phyloP scores from a whole-genome alignment of 495 filamentous ascomycete species.

The Aspergillus wentii region DNA sequence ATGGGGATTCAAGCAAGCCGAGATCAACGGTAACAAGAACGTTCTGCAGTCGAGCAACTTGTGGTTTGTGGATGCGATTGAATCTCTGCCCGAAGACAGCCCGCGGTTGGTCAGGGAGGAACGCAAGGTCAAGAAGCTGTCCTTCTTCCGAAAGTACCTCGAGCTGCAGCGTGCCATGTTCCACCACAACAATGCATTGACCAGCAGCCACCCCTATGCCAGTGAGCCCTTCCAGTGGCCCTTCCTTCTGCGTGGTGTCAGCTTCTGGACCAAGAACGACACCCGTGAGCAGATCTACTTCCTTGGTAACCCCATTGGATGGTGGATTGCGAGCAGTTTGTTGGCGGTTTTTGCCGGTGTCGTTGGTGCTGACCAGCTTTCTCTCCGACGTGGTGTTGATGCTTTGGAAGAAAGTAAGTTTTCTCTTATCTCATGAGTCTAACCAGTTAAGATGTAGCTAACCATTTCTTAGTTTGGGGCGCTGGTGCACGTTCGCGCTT shows the following conservation, averaged over 20 bases:
- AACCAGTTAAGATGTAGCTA: too few relatives aligned
- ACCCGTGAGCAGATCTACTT: conserved; percentile 98
- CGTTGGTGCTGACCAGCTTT: conserved; percentile 87
- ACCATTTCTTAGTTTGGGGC: conserved; percentile 37
- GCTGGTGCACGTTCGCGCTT: conserved; percentile 83
- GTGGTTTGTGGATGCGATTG: conserved; percentile 90
- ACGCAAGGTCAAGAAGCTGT: conserved; percentile 70
- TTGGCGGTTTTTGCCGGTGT: conserved; percentile 93
- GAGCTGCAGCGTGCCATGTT: conserved; percentile 98
- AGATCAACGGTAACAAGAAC: conserved; percentile 99
- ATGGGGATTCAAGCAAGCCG: conserved; percentile 94
- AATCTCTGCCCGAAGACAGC: conserved; percentile 64
- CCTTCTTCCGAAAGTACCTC: conserved; percentile 92
- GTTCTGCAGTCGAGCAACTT: conserved; percentile 82
- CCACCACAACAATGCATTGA: conserved; percentile 97
- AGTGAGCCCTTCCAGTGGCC: conserved; percentile 97
- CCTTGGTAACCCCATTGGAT: conserved; percentile 92
- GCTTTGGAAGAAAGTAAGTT: conserved; percentile 88
- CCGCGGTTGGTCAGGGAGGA: conserved; percentile 66
- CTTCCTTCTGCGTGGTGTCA: conserved; percentile 91
- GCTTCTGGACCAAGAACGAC: conserved; percentile 98
- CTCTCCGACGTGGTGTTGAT: conserved; percentile 85
- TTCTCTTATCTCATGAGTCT: not conserved
- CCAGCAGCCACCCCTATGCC: conserved; percentile 92
- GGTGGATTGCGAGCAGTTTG: conserved; percentile 92